Evolutionary conservation across 495 filamentous ascomycete species (phyloP).

Genomic region (Neurospora hispaniola): DNA sequence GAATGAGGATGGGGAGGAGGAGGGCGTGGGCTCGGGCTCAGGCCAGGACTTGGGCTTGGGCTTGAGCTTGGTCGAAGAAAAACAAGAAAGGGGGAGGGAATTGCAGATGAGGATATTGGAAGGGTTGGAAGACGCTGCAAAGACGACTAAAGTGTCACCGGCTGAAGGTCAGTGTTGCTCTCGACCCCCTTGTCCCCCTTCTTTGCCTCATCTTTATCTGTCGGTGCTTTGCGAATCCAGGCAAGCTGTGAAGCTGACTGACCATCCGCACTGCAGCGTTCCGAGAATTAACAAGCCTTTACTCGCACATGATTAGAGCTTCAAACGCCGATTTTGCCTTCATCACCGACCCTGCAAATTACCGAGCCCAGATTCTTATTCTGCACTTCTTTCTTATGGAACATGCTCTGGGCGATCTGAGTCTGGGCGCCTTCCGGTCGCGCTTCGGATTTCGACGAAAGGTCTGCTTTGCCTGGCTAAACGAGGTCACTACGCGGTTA

Average conservation of each 20-base stretch:
- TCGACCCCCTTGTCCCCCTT: background rate
- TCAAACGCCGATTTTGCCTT: slow-evolving; percentile 32
- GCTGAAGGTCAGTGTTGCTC: slow-evolving; percentile 14
- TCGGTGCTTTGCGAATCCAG: background rate
- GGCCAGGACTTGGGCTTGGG: too few species aligned
- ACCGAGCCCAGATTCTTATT: slow-evolving; percentile 33
- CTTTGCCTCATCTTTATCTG: background rate
- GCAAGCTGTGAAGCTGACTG: background rate
- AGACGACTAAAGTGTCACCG: slow-evolving; percentile 9
- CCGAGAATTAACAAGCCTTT: slow-evolving; percentile 9
- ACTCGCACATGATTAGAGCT: slow-evolving; percentile 7
- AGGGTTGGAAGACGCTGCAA: slow-evolving; percentile 1
- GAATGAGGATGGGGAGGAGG: too few species aligned
- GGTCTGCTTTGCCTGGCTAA: slow-evolving; percentile 12
- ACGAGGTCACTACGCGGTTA: slow-evolving; percentile 5
- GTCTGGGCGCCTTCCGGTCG: slow-evolving; percentile 1
- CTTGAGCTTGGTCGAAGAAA: background rate
- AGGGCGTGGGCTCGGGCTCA: too few species aligned
- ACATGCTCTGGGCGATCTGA: slow-evolving; percentile 14
- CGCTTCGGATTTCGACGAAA: slow-evolving; percentile 14
- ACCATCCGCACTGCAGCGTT: slow-evolving; percentile 11
- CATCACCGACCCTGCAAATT: slow-evolving; percentile 34
- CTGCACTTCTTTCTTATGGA: slow-evolving; percentile 37
- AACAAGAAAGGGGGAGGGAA: background rate
- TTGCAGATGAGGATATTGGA: background rate